Base-by-base conservation (phyloP, 768 basidiomycete genomes). In the Tricholoma flavovirens region DNA sequence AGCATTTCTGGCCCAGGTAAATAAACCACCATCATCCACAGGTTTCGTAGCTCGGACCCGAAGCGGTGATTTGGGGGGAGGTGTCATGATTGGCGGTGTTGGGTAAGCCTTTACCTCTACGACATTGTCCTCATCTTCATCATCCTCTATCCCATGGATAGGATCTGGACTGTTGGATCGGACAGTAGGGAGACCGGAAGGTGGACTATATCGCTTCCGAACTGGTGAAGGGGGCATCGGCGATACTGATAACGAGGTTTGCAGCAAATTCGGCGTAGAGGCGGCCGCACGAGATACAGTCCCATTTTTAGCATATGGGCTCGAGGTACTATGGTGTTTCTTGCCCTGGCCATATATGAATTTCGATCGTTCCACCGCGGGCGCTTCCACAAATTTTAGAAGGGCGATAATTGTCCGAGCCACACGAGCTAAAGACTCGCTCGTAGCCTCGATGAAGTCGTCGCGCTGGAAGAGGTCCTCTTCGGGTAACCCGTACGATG, bases 361-460 rank as follows among this genome's bases (percentile, higher is more conserved):
- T 62, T 77, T 85, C 29, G 73, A 73, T 49, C 74, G 74, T 26
- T 76, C 74, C 15, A 74, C 64, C n/a, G 69, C 59, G 26, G 81
- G 81, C 15, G 74, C 69, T 60, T 89, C 88, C 53, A 80, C 82
- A 55, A 81, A 75, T 63, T 80, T 77, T 51, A 87, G 76, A 24
- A 93, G 73, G 14, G 86, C 79, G 43, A 88, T 75, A 49, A 93
- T 80, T n/a, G 87, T 86, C 51, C 73, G 73, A 26, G 90, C 90
- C 33, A 93, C 90, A 53, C 88, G 81, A 40, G 80, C 83, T 22
- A 90, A 75, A 10, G 80, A 76, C 58, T 88, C 84, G 38, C 78
- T 71, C 10, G 80, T 78, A 24, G 73, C 77, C 62, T 86, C 81
- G 21, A 82, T 78, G 49, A 91, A 75, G 66, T 90, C 88, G 62